Evolutionary conservation across 2,329 filamentous ascomycete genomes (phyloP).

Genomic region (Fusarium vanettenii): DNA sequence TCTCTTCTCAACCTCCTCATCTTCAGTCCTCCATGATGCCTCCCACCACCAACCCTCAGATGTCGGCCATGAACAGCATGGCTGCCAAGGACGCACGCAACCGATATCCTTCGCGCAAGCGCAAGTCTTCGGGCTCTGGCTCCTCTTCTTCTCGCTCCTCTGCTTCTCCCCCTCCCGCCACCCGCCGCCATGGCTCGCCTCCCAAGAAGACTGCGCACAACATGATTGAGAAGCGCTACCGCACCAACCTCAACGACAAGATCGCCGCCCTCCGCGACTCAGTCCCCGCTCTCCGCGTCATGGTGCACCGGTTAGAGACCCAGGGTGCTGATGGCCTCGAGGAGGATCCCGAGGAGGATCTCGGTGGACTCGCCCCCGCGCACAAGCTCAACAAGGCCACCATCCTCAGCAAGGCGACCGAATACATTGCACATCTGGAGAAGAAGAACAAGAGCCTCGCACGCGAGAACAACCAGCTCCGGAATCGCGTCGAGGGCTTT

Average conservation of each 20-base stretch:
- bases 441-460: slow-evolving; percentile 48
- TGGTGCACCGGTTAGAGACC: slow-evolving; percentile 69
- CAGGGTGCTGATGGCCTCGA: slow-evolving; percentile 67
- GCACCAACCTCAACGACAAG: slow-evolving; percentile 95
- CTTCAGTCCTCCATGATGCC: slow-evolving; percentile 39
- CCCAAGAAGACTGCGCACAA: slow-evolving; percentile 93
- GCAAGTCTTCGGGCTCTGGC: slow-evolving; percentile 48
- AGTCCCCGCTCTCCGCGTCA: slow-evolving; percentile 85
- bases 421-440: slow-evolving; percentile 53
- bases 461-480: slow-evolving; percentile 48
- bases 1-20: slow-evolving; percentile 40
- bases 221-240: slow-evolving; percentile 95
- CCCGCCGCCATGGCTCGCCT: slow-evolving; percentile 44
- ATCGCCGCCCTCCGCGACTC: slow-evolving; percentile 90
- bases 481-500: slow-evolving; percentile 45
- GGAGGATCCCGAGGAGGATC: slow-evolving; percentile 73
- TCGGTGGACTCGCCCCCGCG: slow-evolving; percentile 82
- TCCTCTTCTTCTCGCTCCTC: slow-evolving; percentile 48
- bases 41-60: slow-evolving; percentile 28
- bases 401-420: slow-evolving; percentile 60
- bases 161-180: slow-evolving; percentile 53
- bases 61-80: slow-evolving; percentile 24
- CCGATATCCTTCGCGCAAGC: slow-evolving; percentile 46
- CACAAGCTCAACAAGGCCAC: slow-evolving; percentile 96
- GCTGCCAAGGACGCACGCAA: slow-evolving; percentile 34